Base-by-base conservation (phyloP, 1,139 yeast species). In the Saccharomyces pastorianus region DNA sequence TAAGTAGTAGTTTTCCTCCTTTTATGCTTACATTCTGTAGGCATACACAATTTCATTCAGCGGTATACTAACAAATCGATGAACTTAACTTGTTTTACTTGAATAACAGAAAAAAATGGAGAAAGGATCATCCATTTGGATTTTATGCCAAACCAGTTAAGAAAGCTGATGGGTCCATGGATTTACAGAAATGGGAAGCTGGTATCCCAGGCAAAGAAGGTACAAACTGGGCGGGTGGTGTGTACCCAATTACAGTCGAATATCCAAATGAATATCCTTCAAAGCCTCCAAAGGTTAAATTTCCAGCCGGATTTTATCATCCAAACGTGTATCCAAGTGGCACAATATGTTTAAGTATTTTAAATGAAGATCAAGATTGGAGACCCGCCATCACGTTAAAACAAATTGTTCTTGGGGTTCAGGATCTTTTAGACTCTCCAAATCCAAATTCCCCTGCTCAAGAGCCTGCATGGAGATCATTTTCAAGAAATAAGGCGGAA, bases 271-370 rank as follows among this genome's bases (percentile, higher is more conserved):
- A 93, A 60, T 93, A 89, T 68, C 99, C 99, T 6, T 87, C 96
- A 6, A 91, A 91, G 69, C 98, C 99, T 1, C 99, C 99, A 48
- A 89, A 88, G 67, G 90, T 95, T 55, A 82, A 81, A 71, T 89
- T 93, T 63, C 95, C 96, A 1, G 80, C 85, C 3, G 88, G 87
- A 0, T 93, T 93, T 66, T 93, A 90, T 72, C 99, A 93, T 70
- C 99, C 99, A 3, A 93, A 93, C 64, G 95, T 93, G 6, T 93
- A 93, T 64, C 99, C 99, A 1, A 87, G 96, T 57, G 99, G 99
- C 1, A 93, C 98, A 1, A 85, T 93, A 46, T 93, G 99, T 72
- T 79, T 93, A 51, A 85, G 95, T 53, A 93, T 95, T 57, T 77
- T 93, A 68, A 95, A 93, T 69, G 99, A 93, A 70, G 95, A 86